These are phyloP conservation scores for Bruguiera sexangula DNA, from an alignment of 345 rosid species.

Conservation along the genomic window DNA sequence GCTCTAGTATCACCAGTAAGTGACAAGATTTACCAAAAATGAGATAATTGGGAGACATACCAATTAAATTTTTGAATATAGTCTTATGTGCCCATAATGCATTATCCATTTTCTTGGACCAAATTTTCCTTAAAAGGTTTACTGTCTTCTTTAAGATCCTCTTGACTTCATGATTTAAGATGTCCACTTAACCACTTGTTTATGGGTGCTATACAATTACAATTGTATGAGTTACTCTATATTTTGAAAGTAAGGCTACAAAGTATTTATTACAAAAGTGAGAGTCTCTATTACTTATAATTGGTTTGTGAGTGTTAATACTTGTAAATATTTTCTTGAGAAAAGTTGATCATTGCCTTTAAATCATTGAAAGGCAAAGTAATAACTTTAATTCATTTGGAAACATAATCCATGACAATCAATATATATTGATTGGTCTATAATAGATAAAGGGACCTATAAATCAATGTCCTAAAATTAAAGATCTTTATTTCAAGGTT, in stretches of 20 bases:
- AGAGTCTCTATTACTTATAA: not conserved
- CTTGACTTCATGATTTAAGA: too few species aligned
- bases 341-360: not conserved
- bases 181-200: too few species aligned
- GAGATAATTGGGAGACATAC: too few species aligned
- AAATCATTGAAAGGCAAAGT: accelerated
- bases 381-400: not conserved
- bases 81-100: not conserved
- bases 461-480: not conserved
- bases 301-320: not conserved
- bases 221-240: not conserved
- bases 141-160: not conserved
- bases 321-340: not conserved
- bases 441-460: not conserved
- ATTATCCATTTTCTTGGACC: slow-evolving; percentile 1
- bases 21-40: too few species aligned
- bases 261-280: not conserved
- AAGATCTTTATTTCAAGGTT: not conserved
- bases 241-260: not conserved
- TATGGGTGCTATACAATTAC: not conserved
- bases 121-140: not conserved
- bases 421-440: not conserved
- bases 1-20: too few species aligned
- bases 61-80: too few species aligned
- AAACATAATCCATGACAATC: not conserved